Evolutionary conservation across 805 yeast species (phyloP).

Genomic region (Kluyveromyces dobzhanskii): DNA sequence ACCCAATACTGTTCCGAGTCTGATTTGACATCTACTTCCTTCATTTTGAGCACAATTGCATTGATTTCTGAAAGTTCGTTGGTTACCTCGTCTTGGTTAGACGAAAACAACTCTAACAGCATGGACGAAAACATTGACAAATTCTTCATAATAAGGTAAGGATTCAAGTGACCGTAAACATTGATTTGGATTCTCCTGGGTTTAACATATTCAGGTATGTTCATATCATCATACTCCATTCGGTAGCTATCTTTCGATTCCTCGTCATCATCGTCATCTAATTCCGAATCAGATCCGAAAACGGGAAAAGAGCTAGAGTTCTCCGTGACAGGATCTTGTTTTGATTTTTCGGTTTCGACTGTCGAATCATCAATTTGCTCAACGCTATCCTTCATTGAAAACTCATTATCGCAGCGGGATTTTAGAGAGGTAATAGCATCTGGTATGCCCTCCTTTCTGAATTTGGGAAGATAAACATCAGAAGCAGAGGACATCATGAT

Average conservation of each 20-base stretch:
- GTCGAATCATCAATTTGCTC: constrained; percentile 3
- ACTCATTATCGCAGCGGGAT: background rate
- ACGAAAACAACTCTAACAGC: constrained; percentile 13
- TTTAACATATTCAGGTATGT: constrained; percentile 25
- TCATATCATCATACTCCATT: constrained; percentile 24
- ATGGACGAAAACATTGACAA: constrained; percentile 11
- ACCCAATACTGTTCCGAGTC: constrained; percentile 27
- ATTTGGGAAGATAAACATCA: constrained; percentile 35
- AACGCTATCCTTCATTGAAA: constrained; percentile 11
- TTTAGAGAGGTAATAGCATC: constrained; percentile 8
- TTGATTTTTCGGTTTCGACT: background rate
- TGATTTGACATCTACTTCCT: constrained; percentile 15
- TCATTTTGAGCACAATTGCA: constrained; percentile 16
- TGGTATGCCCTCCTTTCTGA: constrained; percentile 59
- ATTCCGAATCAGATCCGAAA: background rate
- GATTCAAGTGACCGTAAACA: constrained; percentile 12
- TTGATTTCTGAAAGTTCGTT: constrained; percentile 19
- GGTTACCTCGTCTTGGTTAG: constrained; percentile 17
- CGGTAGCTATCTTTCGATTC: constrained; percentile 26
- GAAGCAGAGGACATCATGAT: constrained; percentile 38
- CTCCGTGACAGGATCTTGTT: background rate
- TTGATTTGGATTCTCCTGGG: constrained; percentile 19
- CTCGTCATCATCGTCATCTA: constrained; percentile 20
- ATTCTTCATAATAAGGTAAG: constrained; percentile 9
- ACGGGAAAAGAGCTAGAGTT: background rate